Evolutionary conservation across 1,284 basidiomycete genomes (phyloP), one percentile per base, ranked within the genome.

Genomic region (Chalciporus piperatoides): DNA sequence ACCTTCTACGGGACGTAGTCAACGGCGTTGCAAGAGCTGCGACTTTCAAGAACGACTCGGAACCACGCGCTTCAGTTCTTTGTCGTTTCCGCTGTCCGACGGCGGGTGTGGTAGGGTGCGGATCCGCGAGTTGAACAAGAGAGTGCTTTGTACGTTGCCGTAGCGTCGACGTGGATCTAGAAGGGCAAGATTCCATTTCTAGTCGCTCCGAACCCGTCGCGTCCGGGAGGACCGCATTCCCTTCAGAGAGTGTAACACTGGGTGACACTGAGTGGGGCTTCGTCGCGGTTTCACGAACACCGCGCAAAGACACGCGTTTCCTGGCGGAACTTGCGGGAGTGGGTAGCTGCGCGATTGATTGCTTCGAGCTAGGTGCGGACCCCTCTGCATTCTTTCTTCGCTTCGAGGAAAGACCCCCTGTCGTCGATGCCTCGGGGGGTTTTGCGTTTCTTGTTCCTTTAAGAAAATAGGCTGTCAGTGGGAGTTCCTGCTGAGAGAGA

Each of bases 401-500:
- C 45, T 62, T 68, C 14, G 48, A 49, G 36, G 52, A 28, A 41
- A 43, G 44, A 30, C 36, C 38, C 8, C 32, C 52, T 14, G 53
- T 33, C 23, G 47, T 48, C 2, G 46, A 39, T 33, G 21, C 44
- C 14, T 43, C 33, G 21, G 44, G 42, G 33, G 51, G 17, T n/a
- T 35, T 54, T 4, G 46, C 4, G 7, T 47, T 48, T 42, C 53
- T 60, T 10, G 17, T 47, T 6, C 19, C 46, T 11, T 39, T 62
- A 10, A 44, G 6, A 40, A 69, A 66, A 50, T 68, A 46, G 19
- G 53, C 8, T 12, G 67, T 69, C 2, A 66, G 17, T 0, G 64
- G 64, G 10, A 66, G 67, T 41, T 66, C 64, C 36, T 69, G 61
- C 35, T 67, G 64, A 11, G 67, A 67, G 12, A 69, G 46, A 25